These are phyloP conservation scores for Ceratocystis albifundus DNA, from an alignment of 2,329 filamentous ascomycete genomes.

Conservation along the genomic window DNA sequence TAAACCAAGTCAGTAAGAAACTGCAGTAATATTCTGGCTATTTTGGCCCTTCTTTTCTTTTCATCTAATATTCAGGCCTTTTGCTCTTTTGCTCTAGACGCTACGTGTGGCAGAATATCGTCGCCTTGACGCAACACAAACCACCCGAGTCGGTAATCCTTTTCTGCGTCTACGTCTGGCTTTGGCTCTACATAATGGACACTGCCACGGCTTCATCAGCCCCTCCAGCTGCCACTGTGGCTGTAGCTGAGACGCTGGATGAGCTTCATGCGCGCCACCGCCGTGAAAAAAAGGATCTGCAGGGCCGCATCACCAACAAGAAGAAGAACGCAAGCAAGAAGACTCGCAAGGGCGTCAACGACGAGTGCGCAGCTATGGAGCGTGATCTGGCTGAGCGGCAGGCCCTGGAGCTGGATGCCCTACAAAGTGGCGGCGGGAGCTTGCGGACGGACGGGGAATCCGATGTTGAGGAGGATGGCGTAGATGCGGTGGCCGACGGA, in stretches of 20 bases:
- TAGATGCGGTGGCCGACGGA: constrained; percentile 20
- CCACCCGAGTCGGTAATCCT: too few species aligned
- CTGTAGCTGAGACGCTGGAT: constrained; percentile 50
- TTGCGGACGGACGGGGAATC: neutral
- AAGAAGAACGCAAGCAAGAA: constrained; percentile 94
- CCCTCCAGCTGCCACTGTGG: constrained; percentile 18
- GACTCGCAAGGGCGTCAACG: constrained; percentile 62
- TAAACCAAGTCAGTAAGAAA: too few species aligned
- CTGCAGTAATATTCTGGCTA: too few species aligned
- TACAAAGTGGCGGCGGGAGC: constrained; percentile 26
- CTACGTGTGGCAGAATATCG: too few species aligned
- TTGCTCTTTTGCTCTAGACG: too few species aligned
- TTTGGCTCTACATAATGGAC: neutral
- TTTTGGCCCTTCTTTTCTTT: too few species aligned
- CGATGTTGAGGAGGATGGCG: constrained; percentile 20
- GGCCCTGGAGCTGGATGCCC: constrained; percentile 43
- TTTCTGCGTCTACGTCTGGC: neutral
- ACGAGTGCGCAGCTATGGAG: constrained; percentile 64
- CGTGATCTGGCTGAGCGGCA: constrained; percentile 55
- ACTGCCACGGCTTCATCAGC: neutral
- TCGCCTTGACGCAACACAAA: too few species aligned
- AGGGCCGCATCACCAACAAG: constrained; percentile 78
- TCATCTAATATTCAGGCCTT: too few species aligned
- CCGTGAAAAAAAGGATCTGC: constrained; percentile 78
- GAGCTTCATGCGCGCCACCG: constrained; percentile 68